These are phyloP conservation scores for Choiromyces venosus DNA, from an alignment of 495 filamentous ascomycete species.

Conservation along the genomic window DNA sequence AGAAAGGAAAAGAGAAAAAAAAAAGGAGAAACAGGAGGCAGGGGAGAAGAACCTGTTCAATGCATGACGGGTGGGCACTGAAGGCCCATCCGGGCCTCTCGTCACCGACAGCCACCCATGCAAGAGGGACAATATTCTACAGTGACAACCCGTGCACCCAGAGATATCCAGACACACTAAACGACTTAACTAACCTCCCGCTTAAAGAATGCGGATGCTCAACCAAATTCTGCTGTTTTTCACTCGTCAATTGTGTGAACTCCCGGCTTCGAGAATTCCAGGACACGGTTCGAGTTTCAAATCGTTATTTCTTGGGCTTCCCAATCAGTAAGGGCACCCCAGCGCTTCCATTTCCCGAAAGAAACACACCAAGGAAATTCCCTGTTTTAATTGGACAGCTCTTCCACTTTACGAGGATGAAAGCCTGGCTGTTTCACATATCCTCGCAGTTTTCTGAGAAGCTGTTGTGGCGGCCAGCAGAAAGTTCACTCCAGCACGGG, in stretches of 20 bases:
- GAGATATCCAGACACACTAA: conserved; percentile 15
- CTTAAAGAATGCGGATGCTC: conserved; percentile 15
- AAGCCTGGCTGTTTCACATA: not conserved
- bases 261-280: conserved; percentile 27
- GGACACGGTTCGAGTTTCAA: conserved; percentile 32
- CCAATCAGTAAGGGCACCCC: conserved; percentile 28
- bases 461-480: not conserved
- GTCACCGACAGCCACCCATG: conserved; percentile 22
- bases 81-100: conserved; percentile 29
- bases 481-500: not conserved
- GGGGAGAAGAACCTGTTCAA: conserved; percentile 39
- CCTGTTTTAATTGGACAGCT: conserved; percentile 21
- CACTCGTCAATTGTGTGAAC: not conserved
- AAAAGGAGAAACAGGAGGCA: conserved; percentile 29
- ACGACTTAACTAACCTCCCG: conserved; percentile 34
- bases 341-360: conserved; percentile 27
- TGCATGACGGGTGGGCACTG: conserved; percentile 25
- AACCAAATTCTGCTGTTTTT: not conserved
- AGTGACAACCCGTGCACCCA: conserved; percentile 11
- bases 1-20: conserved; percentile 38
- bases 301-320: conserved; percentile 28
- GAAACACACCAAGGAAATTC: conserved; percentile 15
- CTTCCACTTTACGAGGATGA: conserved; percentile 4
- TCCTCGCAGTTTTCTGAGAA: not conserved
- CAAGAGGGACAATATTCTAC: conserved; percentile 22